A percentile compares a stretch with the other conserved stretches of the same genome.
Evolutionary conservation across 2,329 filamentous ascomycete species (phyloP).

Genomic region (Beauveria sp.): DNA sequence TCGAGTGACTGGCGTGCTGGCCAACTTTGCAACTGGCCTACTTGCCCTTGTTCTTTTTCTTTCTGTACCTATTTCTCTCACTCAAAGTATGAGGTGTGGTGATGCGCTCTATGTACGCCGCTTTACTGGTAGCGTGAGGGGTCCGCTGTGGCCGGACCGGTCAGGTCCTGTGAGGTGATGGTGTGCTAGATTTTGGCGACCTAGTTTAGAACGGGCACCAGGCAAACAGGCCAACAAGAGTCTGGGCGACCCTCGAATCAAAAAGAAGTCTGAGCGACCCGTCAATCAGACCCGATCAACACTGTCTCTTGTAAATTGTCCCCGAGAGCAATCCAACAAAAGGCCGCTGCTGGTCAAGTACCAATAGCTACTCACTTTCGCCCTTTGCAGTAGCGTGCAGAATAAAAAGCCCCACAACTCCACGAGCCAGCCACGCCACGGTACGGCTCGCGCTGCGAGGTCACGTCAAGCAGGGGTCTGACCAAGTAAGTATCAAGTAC

Average conservation of each 20-base stretch:
- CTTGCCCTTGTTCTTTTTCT: too few relatives aligned
- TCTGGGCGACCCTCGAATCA: too few relatives aligned
- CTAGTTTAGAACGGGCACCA: too few relatives aligned
- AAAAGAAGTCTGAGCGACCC: too few relatives aligned
- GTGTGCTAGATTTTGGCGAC: neutral
- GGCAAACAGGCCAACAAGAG: too few relatives aligned
- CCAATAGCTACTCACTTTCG: neutral
- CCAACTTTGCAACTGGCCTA: neutral
- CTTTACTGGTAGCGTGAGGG: neutral
- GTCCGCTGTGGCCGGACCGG: conserved; percentile 1
- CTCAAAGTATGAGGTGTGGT: neutral
- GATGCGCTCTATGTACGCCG: neutral
- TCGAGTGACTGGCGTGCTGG: too few relatives aligned
- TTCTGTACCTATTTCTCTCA: neutral
- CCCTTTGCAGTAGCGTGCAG: neutral
- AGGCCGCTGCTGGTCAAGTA: too few relatives aligned
- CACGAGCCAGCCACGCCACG: conserved; percentile 2
- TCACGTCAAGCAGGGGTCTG: neutral
- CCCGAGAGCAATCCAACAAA: neutral
- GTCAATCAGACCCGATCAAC: too few relatives aligned
- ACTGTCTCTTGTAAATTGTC: neutral
- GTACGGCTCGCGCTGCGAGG: conserved; percentile 5
- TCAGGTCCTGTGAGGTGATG: neutral
- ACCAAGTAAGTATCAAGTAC: neutral
- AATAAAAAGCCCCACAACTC: neutral